Evolutionary conservation across 1,139 yeast species (phyloP), one percentile per base, ranked within the genome.

Genomic region (Diutina rugosa): DNA sequence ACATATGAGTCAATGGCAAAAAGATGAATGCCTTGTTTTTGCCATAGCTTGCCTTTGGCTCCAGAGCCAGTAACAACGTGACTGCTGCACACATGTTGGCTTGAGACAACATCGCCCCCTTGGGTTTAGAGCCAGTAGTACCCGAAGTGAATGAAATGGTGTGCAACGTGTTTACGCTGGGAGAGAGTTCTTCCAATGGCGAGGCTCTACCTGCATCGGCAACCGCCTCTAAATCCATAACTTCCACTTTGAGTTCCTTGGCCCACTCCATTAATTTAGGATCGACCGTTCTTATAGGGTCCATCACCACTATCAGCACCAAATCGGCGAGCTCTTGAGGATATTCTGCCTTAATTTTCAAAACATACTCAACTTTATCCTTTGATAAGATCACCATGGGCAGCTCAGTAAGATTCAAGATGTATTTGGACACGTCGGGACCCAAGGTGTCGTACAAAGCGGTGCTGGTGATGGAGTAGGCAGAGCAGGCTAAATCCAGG

Each of bases 401-500:
- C 8, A 81, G 66, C 61, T 81, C 80, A 4, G 86, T 80, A 58
- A 81, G 64, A 56, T 75, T 73, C 67, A 84, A 69, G 59, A 84
- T 84, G 64, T 81, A 81, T 61, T 74, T 74, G 1, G 87, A 77
- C 8, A 89, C 75, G 38, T 74, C 77, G 1, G 82, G 77, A 1
- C 89, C 89, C 63, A 84, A 69, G 2, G 88, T 82, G 61, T 84
- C 85, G 65, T 84, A 84, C 56, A 84, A 68, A 1, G 87, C 79
- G n/a, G 87, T 84, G 60, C 76, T 76, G 46, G 82, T 70, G 57
- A 84, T 64, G 26, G 78, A 71, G 64, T 76, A 80, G 12, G 78
- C 68, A 51, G 76, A 73, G 61, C 84, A 77, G 0, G 87, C 87
- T 60, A 81, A 66, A 63, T 84, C 87, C n/a, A 85, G 65, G 32